phyloP scores from a whole-genome alignment of 1,284 basidiomycete genomes.

The Earliella scabrosa region DNA sequence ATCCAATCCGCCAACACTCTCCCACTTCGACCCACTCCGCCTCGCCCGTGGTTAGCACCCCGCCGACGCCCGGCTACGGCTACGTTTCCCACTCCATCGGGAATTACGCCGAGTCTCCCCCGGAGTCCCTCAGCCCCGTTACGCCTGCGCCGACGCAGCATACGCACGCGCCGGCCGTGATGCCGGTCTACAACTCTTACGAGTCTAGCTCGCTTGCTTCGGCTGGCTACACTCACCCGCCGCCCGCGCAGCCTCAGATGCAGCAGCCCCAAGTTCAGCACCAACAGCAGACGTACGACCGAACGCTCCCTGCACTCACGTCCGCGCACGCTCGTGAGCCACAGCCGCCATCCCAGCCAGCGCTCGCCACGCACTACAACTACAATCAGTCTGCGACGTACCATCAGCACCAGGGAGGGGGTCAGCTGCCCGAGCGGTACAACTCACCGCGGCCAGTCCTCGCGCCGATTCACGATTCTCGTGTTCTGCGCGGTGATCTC shows the following conservation, averaged over 20 bases:
- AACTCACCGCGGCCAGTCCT: slow-evolving; percentile 28
- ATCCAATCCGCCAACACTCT: slow-evolving; percentile 22
- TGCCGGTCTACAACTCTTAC: slow-evolving; percentile 18
- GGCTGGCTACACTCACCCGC: slow-evolving; percentile 21
- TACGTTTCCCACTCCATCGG: slow-evolving; percentile 8
- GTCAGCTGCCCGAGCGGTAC: background rate
- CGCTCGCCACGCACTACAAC: slow-evolving; percentile 8
- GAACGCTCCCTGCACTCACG: slow-evolving; percentile 17
- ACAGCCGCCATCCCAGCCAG: background rate
- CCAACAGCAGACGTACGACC: slow-evolving; percentile 12
- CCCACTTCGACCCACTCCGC: slow-evolving; percentile 14
- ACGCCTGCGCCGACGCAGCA: slow-evolving; percentile 6
- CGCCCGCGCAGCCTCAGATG: slow-evolving; percentile 6
- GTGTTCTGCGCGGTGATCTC: slow-evolving; percentile 17
- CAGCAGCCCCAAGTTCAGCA: background rate
- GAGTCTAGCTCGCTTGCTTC: slow-evolving; percentile 23
- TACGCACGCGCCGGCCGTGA: slow-evolving; percentile 6
- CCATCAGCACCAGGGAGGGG: background rate
- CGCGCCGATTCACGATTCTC: slow-evolving; percentile 28
- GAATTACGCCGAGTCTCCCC: slow-evolving; percentile 18
- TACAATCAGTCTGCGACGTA: slow-evolving; percentile 6
- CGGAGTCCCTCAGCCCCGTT: slow-evolving; percentile 12
- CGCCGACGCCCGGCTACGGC: slow-evolving; percentile 20
- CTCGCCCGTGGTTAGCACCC: slow-evolving; percentile 19
- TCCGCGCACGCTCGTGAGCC: background rate